These are phyloP conservation scores for Penicillium diatomitis DNA, from an alignment of 495 filamentous ascomycete species.

Conservation along the genomic window DNA sequence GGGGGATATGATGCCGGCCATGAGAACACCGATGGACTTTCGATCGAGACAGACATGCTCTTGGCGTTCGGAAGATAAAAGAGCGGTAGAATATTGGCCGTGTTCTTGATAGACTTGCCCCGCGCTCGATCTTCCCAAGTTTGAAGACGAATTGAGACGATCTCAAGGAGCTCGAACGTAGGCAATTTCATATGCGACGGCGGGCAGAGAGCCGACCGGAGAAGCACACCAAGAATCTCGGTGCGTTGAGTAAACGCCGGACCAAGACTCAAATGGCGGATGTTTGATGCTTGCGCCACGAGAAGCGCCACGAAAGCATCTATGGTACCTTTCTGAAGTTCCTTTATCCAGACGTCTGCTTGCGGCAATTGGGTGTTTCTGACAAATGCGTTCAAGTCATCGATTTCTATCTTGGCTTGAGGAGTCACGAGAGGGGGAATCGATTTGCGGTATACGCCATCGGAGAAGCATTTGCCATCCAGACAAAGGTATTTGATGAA, in stretches of 20 bases:
- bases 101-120: conserved; percentile 7
- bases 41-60: background rate
- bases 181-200: conserved; percentile 4
- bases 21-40: background rate
- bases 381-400: conserved; percentile 5
- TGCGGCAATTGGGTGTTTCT: conserved; percentile 7
- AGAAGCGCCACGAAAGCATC: conserved; percentile 16
- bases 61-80: background rate
- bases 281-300: conserved; percentile 7
- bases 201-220: conserved; percentile 11
- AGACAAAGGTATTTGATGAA: conserved; percentile 8
- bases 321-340: conserved; percentile 5
- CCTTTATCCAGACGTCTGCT: conserved; percentile 9
- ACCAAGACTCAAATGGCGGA: conserved; percentile 7
- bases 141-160: conserved; percentile 2
- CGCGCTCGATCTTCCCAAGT: background rate
- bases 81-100: background rate
- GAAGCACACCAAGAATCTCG: conserved; percentile 7
- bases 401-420: conserved; percentile 4
- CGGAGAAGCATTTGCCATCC: background rate
- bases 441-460: background rate
- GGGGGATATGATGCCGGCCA: background rate
- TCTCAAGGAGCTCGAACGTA: conserved; percentile 6
- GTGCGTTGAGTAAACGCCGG: conserved; percentile 6
- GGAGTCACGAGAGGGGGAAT: background rate